Evolutionary conservation across 106 monocot genomes (phyloP), one percentile per base, ranked within the genome.

Genomic region (Xerophyta viscosa): DNA sequence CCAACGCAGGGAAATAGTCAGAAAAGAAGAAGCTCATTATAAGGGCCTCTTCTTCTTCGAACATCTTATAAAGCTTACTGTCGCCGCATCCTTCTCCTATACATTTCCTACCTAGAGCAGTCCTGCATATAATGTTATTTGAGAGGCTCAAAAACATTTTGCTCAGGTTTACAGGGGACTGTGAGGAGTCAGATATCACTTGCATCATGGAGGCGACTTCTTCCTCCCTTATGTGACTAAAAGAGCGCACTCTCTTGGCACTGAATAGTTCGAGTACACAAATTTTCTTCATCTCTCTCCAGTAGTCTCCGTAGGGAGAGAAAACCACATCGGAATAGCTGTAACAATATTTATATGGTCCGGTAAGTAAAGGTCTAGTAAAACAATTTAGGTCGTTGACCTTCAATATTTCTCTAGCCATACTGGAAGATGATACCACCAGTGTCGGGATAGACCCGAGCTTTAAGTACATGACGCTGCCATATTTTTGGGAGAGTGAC

Each of bases 351-450:
- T 27, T 54, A 29, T n/a, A 0, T 11, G 0, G n/a, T 2, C 20
- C 29, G 0, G 31, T 20, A 28, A 20, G 24, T 29, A 20, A 12
- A 0, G 53, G 30, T 6, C 53, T 54, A 1, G 29, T 14, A 8
- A 0, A 29, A 19, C 26, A 54, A 27, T 15, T 31, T 19, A 54
- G 14, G 9, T 54, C 53, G 19, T 54, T 27, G 11, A n/a, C 31
- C 30, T 30, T 54, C 17, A 54, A 19, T 7, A 54, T n/a, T n/a
- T 54, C 53, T 31, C 18, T 20, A 15, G 53, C 53, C 53, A 54
- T 27, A 6, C 10, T 6, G 9, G 53, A 1, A 29, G 53, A 54
- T 10, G 53, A 54, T 6, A 54, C 19, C 10, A 54, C 27, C 15
- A 54, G 2, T 31, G 53, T 54, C 0, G 31, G 27, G 17, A 31